phyloP scores from a whole-genome alignment of 306 rosid genomes.

The Quillaja saponaria region DNA sequence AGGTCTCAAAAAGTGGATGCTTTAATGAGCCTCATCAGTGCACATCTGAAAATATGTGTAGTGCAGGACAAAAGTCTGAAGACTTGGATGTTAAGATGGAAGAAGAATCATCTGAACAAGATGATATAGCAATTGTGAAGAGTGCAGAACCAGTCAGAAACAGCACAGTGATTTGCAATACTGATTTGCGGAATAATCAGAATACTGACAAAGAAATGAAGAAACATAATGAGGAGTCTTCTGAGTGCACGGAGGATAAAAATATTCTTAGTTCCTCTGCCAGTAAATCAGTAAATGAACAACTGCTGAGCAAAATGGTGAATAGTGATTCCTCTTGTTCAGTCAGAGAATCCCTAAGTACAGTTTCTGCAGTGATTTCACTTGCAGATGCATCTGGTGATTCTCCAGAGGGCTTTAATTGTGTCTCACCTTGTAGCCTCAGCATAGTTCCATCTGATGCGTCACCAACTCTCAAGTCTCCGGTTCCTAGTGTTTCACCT shows the following conservation, averaged over 20 bases:
- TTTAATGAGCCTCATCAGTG: slow-evolving; percentile 16
- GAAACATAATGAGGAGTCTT: slow-evolving; percentile 36
- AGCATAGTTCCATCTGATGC: slow-evolving; percentile 49
- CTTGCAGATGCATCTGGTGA: slow-evolving; percentile 37
- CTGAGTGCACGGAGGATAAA: slow-evolving; percentile 29
- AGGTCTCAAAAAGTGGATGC: slow-evolving; percentile 32
- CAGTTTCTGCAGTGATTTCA: slow-evolving; percentile 39
- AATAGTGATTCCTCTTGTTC: slow-evolving; percentile 33
- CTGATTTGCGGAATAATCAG: slow-evolving; percentile 14
- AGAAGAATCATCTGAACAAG: slow-evolving; percentile 45
- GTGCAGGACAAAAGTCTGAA: slow-evolving; percentile 33
- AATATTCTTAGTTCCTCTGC: slow-evolving; percentile 36
- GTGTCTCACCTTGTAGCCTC: slow-evolving; percentile 62
- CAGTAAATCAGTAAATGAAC: slow-evolving; percentile 41
- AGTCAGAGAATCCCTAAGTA: slow-evolving; percentile 40
- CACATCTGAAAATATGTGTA: slow-evolving; percentile 24
- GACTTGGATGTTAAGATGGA: slow-evolving; percentile 57
- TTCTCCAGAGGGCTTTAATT: slow-evolving; percentile 43
- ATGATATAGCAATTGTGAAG: slow-evolving; percentile 42
- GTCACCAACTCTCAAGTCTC: slow-evolving; percentile 71
- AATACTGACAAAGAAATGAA: slow-evolving; percentile 35
- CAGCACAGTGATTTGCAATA: slow-evolving; percentile 26
- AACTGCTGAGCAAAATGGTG: slow-evolving; percentile 39
- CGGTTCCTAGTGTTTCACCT: slow-evolving; percentile 89
- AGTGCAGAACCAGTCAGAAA: slow-evolving; percentile 21